Evolutionary conservation across 2,329 filamentous ascomycete genomes (phyloP), one percentile per base, ranked within the genome.

Genomic region (Pyricularia pennisetigena): DNA sequence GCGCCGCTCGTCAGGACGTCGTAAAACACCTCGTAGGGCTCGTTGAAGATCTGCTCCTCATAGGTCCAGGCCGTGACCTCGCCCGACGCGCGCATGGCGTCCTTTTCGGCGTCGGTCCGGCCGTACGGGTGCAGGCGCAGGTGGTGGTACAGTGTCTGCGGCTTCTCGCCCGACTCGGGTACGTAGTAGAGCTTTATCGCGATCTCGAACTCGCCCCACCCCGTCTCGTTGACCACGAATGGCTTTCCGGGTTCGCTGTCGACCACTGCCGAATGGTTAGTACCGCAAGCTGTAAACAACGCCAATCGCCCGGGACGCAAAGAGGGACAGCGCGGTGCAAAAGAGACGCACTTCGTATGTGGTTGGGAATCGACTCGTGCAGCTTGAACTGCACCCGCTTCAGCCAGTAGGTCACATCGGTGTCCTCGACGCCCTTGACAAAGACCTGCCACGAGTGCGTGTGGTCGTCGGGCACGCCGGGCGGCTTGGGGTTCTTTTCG

Each of bases 181-280:
- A 92, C 88, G 79, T 97, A 99, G 82, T 97, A 97, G 63, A 99
- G 85, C 76, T 97, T 93, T 76, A 99, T 90, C 71, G 94, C 92
- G 74, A 99, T 96, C 77, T 95, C 93, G 81, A 99, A 99, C 80
- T 97, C 95, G 74, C 95, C 95, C 92, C 96, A 99, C 65, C 95
- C 95, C 0, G 95, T 98, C 79, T 98, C 95, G 71, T 88, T 87
- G 70, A 98, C 90, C 74, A 92, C 83, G 74, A 97, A 99, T 12
- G 93, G 75, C 70, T 86, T 84, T n/a, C 83, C 82, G 0, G 81
- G 79, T 66, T 91, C 86, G 70, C 87, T 86, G 74, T 97, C 94
- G 74, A 95, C 83, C 76, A 90, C 83, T 86, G 64, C 8, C 26
- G 26, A 35, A 4, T 29, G 23, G 23, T 24, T n/a, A 26, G 23